Evolutionary conservation across 495 filamentous ascomycete genomes (phyloP).

Genomic region (Neurospora discreta): DNA sequence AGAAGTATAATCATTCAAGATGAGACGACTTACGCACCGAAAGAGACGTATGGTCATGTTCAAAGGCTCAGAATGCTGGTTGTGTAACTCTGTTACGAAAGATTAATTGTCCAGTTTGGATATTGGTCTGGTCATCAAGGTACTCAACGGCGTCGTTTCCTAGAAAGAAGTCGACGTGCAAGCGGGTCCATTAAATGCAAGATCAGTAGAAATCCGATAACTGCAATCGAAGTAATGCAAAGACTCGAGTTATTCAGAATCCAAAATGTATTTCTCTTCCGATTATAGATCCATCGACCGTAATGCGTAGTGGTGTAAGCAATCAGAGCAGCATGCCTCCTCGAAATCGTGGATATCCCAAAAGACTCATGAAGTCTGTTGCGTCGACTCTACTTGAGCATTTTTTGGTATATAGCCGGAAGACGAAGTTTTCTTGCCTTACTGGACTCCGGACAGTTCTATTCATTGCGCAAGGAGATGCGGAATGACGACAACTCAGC

Average conservation of each 20-base stretch:
- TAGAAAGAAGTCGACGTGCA: not conserved
- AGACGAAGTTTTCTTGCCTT: not conserved
- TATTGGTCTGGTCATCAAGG: not conserved
- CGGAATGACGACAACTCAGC: not conserved
- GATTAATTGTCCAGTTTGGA: not conserved
- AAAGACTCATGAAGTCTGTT: not conserved
- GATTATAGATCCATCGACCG: not conserved
- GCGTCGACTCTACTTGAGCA: not conserved
- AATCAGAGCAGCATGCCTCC: not conserved
- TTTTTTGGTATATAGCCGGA: not conserved
- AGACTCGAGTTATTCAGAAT: not conserved
- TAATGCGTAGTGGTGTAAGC: not conserved
- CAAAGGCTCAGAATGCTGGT: not conserved
- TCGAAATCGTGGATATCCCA: not conserved
- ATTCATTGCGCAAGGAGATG: not conserved
- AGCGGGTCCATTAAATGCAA: not conserved
- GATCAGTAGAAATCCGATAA: not conserved
- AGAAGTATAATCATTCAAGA: not conserved
- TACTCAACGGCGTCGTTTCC: not conserved
- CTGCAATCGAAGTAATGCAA: not conserved
- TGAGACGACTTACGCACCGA: not conserved
- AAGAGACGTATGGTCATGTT: not conserved
- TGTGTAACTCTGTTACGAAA: not conserved
- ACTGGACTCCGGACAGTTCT: not conserved
- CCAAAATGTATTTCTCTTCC: not conserved